Evolutionary conservation across 176 grass and related monocot genomes (phyloP).

Genomic region (Hyparrhenia diplandra): DNA sequence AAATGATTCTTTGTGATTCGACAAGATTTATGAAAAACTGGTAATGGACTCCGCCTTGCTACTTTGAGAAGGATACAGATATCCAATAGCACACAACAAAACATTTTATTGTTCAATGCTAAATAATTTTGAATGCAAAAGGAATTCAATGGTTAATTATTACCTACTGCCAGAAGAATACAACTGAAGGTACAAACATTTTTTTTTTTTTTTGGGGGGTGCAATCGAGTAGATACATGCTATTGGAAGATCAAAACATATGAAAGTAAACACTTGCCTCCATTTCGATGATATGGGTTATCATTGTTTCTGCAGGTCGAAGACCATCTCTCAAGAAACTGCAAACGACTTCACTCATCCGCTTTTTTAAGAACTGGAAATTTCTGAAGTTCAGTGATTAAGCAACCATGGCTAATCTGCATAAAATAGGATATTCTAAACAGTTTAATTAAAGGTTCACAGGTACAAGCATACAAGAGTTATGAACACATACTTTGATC

Average conservation of each 20-base stretch:
- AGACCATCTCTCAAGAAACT: conserved; percentile 93
- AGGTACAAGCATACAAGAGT: conserved; percentile 13
- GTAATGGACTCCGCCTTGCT: neutral
- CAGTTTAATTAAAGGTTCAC: conserved; percentile 20
- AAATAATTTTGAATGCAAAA: conserved; percentile 9
- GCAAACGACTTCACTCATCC: conserved; percentile 76
- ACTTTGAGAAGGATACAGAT: conserved; percentile 12
- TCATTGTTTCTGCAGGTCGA: conserved; percentile 85
- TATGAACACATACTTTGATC: conserved; percentile 63
- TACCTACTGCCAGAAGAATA: neutral
- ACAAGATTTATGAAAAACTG: neutral
- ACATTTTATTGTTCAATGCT: neutral
- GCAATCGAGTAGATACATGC: too few species aligned
- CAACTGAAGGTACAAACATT: neutral
- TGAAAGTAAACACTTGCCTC: conserved; percentile 57
- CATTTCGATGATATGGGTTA: conserved; percentile 96
- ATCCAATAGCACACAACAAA: neutral
- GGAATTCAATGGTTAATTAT: conserved; percentile 14
- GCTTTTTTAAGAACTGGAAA: conserved; percentile 73
- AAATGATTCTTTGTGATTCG: neutral
- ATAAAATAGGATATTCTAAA: conserved; percentile 29
- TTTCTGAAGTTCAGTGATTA: conserved; percentile 65
- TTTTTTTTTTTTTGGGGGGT: too few species aligned
- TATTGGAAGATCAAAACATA: conserved; percentile 18
- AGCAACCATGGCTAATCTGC: conserved; percentile 92